These are phyloP conservation scores for Nannochloropsis salina DNA, from an alignment of 108 stramenopile species.

Conservation along the genomic window DNA sequence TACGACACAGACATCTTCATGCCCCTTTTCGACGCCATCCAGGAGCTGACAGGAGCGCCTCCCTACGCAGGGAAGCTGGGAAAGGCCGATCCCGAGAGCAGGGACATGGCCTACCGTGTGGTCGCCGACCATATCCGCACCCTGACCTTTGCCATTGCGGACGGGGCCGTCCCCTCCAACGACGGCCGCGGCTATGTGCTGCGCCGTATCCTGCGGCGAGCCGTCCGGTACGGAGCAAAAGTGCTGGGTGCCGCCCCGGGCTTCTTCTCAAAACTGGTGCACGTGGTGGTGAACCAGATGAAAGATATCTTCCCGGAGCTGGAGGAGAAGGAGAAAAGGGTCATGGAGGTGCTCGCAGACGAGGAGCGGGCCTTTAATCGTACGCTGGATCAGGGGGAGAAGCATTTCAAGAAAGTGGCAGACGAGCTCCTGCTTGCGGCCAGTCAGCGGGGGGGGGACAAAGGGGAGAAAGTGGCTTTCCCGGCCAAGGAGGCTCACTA, in stretches of 20 bases:
- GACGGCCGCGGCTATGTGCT: conserved; percentile 97
- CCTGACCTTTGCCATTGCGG: conserved; percentile 89
- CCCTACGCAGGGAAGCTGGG: conserved; percentile 87
- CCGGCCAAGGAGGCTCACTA: conserved; percentile 85
- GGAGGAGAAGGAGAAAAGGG: conserved; percentile 61
- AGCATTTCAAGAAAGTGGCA: conserved; percentile 80
- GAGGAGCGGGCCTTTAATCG: conserved; percentile 92
- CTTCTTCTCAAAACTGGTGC: conserved; percentile 86
- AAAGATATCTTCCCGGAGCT: conserved; percentile 88
- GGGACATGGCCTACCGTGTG: conserved; percentile 98
- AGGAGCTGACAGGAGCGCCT: conserved; percentile 66
- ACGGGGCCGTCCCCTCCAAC: conserved; percentile 94
- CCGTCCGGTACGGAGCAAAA: conserved; percentile 90
- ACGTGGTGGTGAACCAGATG: conserved; percentile 71
- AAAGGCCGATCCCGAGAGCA: conserved; percentile 70
- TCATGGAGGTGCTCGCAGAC: conserved; percentile 73
- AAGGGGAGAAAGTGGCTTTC: conserved; percentile 57
- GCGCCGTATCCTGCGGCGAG: conserved; percentile 86
- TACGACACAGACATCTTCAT: conserved; percentile 98
- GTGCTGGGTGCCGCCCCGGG: conserved; percentile 84
- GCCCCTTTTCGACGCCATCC: conserved; percentile 89
- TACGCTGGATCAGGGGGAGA: conserved; percentile 88
- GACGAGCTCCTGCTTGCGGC: conserved; percentile 56
- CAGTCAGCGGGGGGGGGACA: conserved; percentile 22
- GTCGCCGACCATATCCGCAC: conserved; percentile 98